Evolutionary conservation across 306 rosid genomes (phyloP), one percentile per base, ranked within the genome.

Genomic region (Biancaea sappan): DNA sequence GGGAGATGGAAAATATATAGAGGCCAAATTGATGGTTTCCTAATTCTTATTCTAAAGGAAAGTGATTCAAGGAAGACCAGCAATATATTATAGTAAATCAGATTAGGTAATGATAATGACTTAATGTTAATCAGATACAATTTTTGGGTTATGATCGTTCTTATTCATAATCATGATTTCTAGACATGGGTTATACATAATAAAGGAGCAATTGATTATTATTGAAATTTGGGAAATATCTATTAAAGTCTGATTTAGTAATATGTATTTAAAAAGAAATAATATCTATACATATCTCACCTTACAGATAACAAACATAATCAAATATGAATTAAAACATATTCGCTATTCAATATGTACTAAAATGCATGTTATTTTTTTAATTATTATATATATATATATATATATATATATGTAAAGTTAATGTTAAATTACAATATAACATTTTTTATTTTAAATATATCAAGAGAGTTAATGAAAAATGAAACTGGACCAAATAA

Each of bases 91-190:
- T 67, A 46, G 18, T 4, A 66, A 41, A 26, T 26, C 1, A 15
- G 16, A 26, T 66, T 66, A 26, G 57, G 72, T 46, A 16, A 44
- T 26, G 46, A 61, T 61, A 24, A 47, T 19, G 47, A 61, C 47
- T 61, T 35, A 34, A 35, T 18, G 8, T 35, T 37, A 13, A 62
- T 21, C 28, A 11, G 1, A 37, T 0, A 6, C 29, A 16, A 19
- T 19, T 21, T 37, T 2, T 3, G 69, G n/a, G 47, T 8, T 35
- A 8, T n/a, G n/a, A 59, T 59, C 14, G 12, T 25, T 31, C 66
- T 16, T 16, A 31, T 31, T 60, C 4, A 9, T 3, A 32, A 35
- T 32, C 26, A n/a, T 18, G 3, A 21, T 37, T 37, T 35, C 18
- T 50, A 47, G 53, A n/a, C 25, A 50, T 6, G 21, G 52, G 46